phyloP scores from a whole-genome alignment of 306 rosid genomes.

The Sechiopsis laciniata region DNA sequence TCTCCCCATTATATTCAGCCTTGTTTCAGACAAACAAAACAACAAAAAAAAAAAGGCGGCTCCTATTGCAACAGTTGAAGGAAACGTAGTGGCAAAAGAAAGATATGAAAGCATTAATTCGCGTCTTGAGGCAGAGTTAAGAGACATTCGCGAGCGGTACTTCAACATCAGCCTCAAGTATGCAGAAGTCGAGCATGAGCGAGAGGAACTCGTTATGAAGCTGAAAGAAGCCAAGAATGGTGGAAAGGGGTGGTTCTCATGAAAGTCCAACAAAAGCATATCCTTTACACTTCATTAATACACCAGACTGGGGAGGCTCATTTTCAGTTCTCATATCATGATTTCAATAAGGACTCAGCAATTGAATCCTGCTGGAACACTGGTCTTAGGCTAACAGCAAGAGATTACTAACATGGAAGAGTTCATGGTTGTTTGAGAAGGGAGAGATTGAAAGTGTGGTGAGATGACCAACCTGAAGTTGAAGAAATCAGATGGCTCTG shows the following conservation, averaged over 20 bases:
- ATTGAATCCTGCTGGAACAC: slow-evolving; percentile 10
- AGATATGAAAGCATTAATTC: slow-evolving; percentile 49
- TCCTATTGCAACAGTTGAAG: slow-evolving; percentile 38
- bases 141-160: slow-evolving; percentile 79
- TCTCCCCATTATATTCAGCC: slow-evolving; percentile 33
- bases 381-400: slow-evolving; percentile 5
- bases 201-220: slow-evolving; percentile 91
- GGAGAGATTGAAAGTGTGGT: background rate
- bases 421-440: slow-evolving; percentile 10
- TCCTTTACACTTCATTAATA: slow-evolving; percentile 4
- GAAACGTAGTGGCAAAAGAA: slow-evolving; percentile 48
- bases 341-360: slow-evolving; percentile 8
- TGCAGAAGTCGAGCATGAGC: slow-evolving; percentile 84
- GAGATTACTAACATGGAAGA: slow-evolving; percentile 15
- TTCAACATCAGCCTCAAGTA: slow-evolving; percentile 82
- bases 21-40: slow-evolving; percentile 34
- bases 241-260: slow-evolving; percentile 61
- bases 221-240: slow-evolving; percentile 45
- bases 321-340: slow-evolving; percentile 23
- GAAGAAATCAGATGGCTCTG: slow-evolving; percentile 9
- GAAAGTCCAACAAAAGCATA: slow-evolving; percentile 14
- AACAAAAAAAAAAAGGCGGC: slow-evolving; percentile 25
- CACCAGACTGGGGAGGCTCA: slow-evolving; percentile 36
- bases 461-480: slow-evolving; percentile 3
- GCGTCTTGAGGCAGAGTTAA: slow-evolving; percentile 66